phyloP scores from a whole-genome alignment of 108 stramenopile species.

The Nitzschia palea region DNA sequence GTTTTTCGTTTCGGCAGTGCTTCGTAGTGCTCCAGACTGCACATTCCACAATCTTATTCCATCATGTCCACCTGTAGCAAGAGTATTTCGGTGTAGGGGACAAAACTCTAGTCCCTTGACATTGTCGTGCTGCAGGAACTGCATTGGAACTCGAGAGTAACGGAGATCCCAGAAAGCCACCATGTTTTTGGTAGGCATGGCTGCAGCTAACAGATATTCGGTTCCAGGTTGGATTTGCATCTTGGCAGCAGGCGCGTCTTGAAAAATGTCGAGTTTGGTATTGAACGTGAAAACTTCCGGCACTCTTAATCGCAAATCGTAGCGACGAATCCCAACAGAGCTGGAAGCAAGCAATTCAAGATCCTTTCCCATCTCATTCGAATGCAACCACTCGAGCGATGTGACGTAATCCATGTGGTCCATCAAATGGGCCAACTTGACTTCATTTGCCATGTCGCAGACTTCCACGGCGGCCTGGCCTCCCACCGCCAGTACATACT shows the following conservation, averaged over 20 bases:
- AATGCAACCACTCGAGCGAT: neutral
- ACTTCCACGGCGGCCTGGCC: neutral
- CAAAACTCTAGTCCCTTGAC: constrained; percentile 1
- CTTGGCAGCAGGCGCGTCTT: neutral
- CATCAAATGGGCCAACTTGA: neutral
- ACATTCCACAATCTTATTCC: neutral
- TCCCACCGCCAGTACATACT: neutral
- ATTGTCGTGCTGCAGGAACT: neutral
- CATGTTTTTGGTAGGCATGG: neutral
- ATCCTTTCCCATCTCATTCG: neutral
- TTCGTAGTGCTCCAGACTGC: neutral
- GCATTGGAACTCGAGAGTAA: neutral
- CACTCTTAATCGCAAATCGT: neutral
- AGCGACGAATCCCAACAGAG: neutral
- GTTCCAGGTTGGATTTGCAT: neutral
- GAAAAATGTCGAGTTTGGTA: neutral
- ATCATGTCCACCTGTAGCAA: neutral
- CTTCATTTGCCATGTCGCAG: neutral
- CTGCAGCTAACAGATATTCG: neutral
- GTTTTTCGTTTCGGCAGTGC: neutral
- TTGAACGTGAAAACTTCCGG: neutral
- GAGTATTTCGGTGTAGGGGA: neutral
- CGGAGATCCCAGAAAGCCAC: neutral
- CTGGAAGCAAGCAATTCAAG: neutral
- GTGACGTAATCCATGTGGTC: neutral